Evolutionary conservation across 2,329 filamentous ascomycete genomes (phyloP).

Genomic region (Nemania sp.): DNA sequence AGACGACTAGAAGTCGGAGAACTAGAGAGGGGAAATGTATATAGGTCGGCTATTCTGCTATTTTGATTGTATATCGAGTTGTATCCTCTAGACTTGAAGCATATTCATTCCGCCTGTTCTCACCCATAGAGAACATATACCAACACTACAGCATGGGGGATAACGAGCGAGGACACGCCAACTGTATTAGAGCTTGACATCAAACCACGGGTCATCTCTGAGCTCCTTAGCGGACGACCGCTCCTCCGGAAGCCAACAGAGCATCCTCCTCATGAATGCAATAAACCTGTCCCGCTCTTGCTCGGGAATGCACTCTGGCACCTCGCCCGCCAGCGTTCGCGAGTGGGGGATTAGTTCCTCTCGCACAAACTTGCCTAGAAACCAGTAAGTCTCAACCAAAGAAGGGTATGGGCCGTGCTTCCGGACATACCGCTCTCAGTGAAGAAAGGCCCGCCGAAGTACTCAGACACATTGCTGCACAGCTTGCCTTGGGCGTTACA

Average conservation of each 20-base stretch:
- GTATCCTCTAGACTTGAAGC: too few species aligned
- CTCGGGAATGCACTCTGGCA: constrained; percentile 7
- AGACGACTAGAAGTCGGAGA: too few species aligned
- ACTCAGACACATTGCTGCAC: neutral
- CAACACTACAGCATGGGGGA: too few species aligned
- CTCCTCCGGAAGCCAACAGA: constrained; percentile 14
- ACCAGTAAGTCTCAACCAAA: neutral
- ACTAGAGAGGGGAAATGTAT: too few species aligned
- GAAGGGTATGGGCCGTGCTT: neutral
- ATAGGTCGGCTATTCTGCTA: too few species aligned
- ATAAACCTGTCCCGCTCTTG: constrained; percentile 4
- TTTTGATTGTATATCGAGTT: too few species aligned
- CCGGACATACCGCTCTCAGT: neutral
- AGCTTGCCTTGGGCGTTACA: neutral
- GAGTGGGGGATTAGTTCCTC: constrained; percentile 2
- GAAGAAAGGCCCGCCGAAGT: neutral
- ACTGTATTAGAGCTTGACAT: neutral
- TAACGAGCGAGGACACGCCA: too few species aligned
- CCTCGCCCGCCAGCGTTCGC: constrained; percentile 1
- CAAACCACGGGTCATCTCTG: constrained; percentile 10
- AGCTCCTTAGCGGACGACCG: constrained; percentile 7
- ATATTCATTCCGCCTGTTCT: too few species aligned
- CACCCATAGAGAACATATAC: too few species aligned
- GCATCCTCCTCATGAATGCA: constrained; percentile 19
- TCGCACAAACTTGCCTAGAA: constrained; percentile 10